phyloP scores from a whole-genome alignment of 345 rosid genomes.

The Euphorbia tirucalli region DNA sequence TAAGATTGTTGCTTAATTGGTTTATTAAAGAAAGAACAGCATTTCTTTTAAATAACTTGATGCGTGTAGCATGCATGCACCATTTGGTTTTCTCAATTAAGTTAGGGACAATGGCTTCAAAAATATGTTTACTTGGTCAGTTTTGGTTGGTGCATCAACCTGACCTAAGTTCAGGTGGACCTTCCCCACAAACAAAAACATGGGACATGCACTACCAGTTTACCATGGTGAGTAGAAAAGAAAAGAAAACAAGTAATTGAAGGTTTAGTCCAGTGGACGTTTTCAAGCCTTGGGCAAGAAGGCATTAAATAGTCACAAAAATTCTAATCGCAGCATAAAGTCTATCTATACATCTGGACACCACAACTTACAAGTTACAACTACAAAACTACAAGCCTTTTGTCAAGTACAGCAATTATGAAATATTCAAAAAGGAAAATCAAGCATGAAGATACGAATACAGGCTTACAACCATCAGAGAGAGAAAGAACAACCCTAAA shows the following conservation, averaged over 20 bases:
- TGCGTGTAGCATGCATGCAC: neutral
- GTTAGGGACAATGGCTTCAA: neutral
- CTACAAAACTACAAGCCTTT: neutral
- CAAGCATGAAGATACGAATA: neutral
- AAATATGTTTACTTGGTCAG: neutral
- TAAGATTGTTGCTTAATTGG: too few relatives aligned
- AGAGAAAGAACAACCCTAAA: neutral
- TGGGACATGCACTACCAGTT: neutral
- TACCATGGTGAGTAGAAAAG: too few relatives aligned
- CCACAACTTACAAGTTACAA: neutral
- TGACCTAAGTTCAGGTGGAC: neutral
- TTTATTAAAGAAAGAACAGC: neutral
- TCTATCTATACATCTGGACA: neutral
- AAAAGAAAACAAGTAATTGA: too few relatives aligned
- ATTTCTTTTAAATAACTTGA: neutral
- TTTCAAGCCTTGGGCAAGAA: neutral
- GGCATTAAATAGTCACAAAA: neutral
- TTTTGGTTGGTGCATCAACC: neutral
- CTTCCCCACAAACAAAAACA: neutral
- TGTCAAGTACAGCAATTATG: neutral
- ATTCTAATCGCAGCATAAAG: neutral
- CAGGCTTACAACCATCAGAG: neutral
- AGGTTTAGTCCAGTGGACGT: neutral
- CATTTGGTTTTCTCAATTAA: neutral
- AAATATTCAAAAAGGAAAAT: neutral